phyloP scores from a whole-genome alignment of 208 protist species.

The Trypanosoma lewisi region DNA sequence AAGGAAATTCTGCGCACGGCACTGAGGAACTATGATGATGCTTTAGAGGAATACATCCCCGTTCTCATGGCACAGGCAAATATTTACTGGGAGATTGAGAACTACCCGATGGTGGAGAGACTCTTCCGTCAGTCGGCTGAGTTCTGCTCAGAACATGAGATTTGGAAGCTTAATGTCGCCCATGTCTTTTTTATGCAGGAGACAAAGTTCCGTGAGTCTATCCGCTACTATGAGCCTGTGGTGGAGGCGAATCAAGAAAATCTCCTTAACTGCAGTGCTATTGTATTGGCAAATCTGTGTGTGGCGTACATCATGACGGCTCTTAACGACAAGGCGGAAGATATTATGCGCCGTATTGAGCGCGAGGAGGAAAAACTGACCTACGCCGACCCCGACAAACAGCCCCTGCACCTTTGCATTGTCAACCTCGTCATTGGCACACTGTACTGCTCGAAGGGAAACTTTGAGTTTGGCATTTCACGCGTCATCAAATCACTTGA shows the following conservation, averaged over 20 bases:
- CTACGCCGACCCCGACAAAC: slow-evolving; percentile 84
- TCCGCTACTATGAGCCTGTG: slow-evolving; percentile 96
- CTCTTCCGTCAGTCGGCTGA: slow-evolving; percentile 95
- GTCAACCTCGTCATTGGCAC: slow-evolving; percentile 98
- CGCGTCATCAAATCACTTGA: slow-evolving; percentile 97
- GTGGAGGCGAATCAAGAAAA: slow-evolving; percentile 92
- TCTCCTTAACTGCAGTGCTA: slow-evolving; percentile 93
- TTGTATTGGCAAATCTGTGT: slow-evolving; percentile 97
- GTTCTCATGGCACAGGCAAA: slow-evolving; percentile 96
- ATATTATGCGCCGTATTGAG: slow-evolving; percentile 96
- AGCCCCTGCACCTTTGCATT: slow-evolving; percentile 96
- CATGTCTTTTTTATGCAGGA: slow-evolving; percentile 98
- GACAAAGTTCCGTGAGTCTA: slow-evolving; percentile 95
- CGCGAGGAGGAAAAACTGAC: slow-evolving; percentile 93
- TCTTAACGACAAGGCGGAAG: slow-evolving; percentile 96
- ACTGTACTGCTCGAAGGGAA: slow-evolving; percentile 98
- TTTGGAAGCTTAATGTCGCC: slow-evolving; percentile 97
- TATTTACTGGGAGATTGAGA: slow-evolving; percentile 98
- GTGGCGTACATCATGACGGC: slow-evolving; percentile 97
- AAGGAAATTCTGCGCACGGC: slow-evolving; percentile 77
- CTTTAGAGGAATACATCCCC: slow-evolving; percentile 95
- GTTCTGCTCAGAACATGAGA: slow-evolving; percentile 95
- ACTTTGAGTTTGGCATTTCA: slow-evolving; percentile 97
- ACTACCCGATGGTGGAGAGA: slow-evolving; percentile 95
- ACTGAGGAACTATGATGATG: slow-evolving; percentile 91